phyloP scores from a whole-genome alignment of 2,329 filamentous ascomycete species.

The Cytospora piceae region DNA sequence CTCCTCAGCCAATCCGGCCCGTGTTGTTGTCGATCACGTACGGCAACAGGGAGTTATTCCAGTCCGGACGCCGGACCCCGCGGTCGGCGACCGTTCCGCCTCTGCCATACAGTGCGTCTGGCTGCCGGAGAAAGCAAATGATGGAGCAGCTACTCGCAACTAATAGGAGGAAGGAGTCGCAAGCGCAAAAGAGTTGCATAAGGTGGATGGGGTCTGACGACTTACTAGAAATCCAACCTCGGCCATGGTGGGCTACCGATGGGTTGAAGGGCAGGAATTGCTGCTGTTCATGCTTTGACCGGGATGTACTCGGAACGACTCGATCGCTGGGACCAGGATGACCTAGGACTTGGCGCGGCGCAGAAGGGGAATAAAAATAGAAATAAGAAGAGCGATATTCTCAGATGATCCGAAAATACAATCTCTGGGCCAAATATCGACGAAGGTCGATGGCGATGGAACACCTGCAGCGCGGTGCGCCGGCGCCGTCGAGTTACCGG shows the following conservation, averaged over 20 bases:
- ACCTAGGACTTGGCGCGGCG: conserved; percentile 8
- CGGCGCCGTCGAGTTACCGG: background rate
- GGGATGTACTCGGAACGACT: conserved; percentile 18
- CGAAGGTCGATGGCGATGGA: background rate
- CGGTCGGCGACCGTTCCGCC: conserved; percentile 15
- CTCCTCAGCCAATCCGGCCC: background rate
- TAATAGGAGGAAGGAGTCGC: background rate
- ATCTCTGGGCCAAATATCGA: background rate
- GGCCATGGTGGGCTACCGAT: conserved; percentile 48
- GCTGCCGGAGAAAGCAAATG: background rate
- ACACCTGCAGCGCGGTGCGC: background rate
- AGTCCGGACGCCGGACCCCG: conserved; percentile 14
- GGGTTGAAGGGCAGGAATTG: conserved; percentile 7
- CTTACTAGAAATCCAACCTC: conserved; percentile 62
- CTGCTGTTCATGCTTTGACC: conserved; percentile 26
- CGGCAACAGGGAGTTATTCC: conserved; percentile 3
- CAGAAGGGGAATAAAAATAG: background rate
- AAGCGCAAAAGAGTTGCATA: background rate
- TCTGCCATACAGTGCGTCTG: background rate
- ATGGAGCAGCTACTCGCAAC: conserved; percentile 4
- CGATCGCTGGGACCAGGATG: conserved; percentile 6
- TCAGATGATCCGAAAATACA: background rate
- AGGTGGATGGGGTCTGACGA: conserved; percentile 26
- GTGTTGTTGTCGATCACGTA: background rate
- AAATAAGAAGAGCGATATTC: background rate